Evolutionary conservation across 768 basidiomycete genomes (phyloP), one percentile per base, ranked within the genome.

Genomic region (Atractiella rhizophila): DNA sequence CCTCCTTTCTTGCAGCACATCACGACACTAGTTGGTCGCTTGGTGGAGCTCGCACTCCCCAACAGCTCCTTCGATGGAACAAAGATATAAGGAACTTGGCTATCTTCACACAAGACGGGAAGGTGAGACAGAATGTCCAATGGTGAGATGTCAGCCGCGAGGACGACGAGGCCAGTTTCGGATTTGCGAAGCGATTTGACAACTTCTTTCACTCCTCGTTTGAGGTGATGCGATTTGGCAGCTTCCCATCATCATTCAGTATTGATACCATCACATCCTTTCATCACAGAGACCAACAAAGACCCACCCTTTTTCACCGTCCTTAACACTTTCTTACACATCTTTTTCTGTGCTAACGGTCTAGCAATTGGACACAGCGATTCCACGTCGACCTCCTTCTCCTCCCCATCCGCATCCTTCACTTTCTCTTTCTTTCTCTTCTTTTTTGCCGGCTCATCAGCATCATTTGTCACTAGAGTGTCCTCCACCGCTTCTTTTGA

Each of bases 71-170:
- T 91, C 4, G 79, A 85, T 2, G 74, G 55, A 12, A 86, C 77
- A 56, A 82, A 86, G 36, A 85, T 67, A 55, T 85, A 88, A 1
- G 83, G 83, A 57, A 83, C 74, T 28, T 73, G 66, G 9, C 82
- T 76, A 58, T 98, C 91, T 63, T 98, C 91, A 35, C 80, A 76
- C 56, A 98, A 65, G 9, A 94, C 65, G 5, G 91, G 91, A 37
- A 98, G 66, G 62, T 96, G 91, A 26, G 86, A 86, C 53, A 96
- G 85, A 51, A 98, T 91, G 63, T 98, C 91, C 54, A 96, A 76
- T 10, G 91, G 91, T 46, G 80, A 88, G 58, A 96, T 96, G 60
- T 96, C 88, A 28, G 77, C 85, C 4, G 91, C 91, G 44, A 98
- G 71, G 43, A 98, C 63, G 24, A 98, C 69, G 26, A 98, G 64